Conservation (phyloP, 306 rosid species). For the Albizia julibrissin region DNA sequence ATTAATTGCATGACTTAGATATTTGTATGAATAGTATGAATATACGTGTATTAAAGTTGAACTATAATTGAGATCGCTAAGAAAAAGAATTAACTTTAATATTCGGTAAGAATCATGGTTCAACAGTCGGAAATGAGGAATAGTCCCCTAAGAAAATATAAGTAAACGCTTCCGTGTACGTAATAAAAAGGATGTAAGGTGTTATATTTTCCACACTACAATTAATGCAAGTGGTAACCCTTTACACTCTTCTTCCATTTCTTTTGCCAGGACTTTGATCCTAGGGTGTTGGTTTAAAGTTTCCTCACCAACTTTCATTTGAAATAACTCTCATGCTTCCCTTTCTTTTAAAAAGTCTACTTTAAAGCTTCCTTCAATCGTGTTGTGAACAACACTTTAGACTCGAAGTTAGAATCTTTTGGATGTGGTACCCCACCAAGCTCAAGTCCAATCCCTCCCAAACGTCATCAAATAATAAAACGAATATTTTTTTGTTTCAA, state of each 20-base stretch:
- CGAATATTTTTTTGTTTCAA: slow-evolving; percentile 15
- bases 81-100: too few relatives aligned
- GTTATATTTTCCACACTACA: too few relatives aligned
- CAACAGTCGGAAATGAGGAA: too few relatives aligned
- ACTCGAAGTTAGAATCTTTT: background rate
- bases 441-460: slow-evolving; percentile 20
- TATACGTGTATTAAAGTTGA: too few relatives aligned
- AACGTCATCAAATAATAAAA: slow-evolving; percentile 32
- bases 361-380: slow-evolving; percentile 15
- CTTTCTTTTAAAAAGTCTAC: background rate
- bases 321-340: background rate
- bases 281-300: background rate
- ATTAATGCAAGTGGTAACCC: slow-evolving; percentile 34
- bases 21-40: too few relatives aligned
- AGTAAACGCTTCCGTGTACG: too few relatives aligned
- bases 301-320: background rate
- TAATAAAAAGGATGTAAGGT: too few relatives aligned
- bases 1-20: too few relatives aligned
- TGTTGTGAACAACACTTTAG: slow-evolving; percentile 26
- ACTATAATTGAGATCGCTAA: too few relatives aligned
- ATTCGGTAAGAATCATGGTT: too few relatives aligned
- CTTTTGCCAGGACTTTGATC: background rate
- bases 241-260: background rate
- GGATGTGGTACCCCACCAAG: slow-evolving; percentile 24
- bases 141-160: too few relatives aligned